A percentile compares a stretch with the other conserved stretches of the same genome.
phyloP scores from a whole-genome alignment of 1,139 yeast species.

The Taphrina betulina region DNA sequence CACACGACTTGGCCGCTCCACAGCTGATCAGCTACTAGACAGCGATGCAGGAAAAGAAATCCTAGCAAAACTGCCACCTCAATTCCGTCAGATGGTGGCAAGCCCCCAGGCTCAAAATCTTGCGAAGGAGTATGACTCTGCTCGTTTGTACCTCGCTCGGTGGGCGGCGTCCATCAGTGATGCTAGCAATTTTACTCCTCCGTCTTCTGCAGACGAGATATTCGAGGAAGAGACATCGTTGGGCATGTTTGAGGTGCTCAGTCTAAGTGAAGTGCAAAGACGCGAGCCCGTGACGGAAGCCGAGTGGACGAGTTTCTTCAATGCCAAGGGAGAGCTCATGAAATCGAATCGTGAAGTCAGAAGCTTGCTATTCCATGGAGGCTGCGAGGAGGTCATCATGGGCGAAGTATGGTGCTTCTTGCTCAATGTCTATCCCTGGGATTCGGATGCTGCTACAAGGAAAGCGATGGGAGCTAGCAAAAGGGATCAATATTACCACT shows the following conservation, averaged over 20 bases:
- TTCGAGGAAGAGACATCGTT: constrained; percentile 72
- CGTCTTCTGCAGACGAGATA: constrained; percentile 19
- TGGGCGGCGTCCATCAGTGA: constrained; percentile 97
- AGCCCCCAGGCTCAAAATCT: constrained; percentile 78
- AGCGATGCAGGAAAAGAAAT: constrained; percentile 42
- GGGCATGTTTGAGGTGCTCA: constrained; percentile 66
- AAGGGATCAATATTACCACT: constrained; percentile 62
- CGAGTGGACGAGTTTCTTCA: constrained; percentile 90
- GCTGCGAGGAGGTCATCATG: constrained; percentile 54
- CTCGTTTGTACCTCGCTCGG: constrained; percentile 85
- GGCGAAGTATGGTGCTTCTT: constrained; percentile 83
- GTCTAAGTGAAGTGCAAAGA: constrained; percentile 61
- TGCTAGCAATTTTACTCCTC: constrained; percentile 30
- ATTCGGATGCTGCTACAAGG: constrained; percentile 69
- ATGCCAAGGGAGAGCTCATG: constrained; percentile 67
- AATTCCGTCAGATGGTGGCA: constrained; percentile 60
- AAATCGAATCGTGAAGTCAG: constrained; percentile 76
- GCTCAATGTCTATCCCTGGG: constrained; percentile 86
- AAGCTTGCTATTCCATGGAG: constrained; percentile 80
- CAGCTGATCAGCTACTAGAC: constrained; percentile 45
- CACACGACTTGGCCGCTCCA: constrained; percentile 65
- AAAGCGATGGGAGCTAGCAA: constrained; percentile 57
- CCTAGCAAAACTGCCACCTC: constrained; percentile 64
- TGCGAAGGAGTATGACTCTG: constrained; percentile 90
- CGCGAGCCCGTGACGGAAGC: constrained; percentile 61